Conservation (phyloP, 768 basidiomycete genomes). For the Leccinellum luteum region DNA sequence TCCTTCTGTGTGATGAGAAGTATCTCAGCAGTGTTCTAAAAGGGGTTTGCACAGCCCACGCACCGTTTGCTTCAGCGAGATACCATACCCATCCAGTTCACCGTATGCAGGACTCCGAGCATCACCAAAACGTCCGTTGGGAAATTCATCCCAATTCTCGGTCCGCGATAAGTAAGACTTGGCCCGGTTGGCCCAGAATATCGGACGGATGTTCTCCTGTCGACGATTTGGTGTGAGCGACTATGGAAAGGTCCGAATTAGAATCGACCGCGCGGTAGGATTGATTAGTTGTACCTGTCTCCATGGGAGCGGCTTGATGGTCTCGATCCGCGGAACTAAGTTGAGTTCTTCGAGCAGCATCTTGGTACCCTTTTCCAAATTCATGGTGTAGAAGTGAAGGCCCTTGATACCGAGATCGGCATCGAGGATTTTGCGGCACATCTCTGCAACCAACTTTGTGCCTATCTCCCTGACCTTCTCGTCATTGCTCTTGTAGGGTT, state of each 20-base stretch:
- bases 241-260: constrained; percentile 35
- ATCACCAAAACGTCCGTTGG: constrained; percentile 98
- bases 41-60: constrained; percentile 16
- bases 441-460: constrained; percentile 90
- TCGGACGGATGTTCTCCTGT: constrained; percentile 90
- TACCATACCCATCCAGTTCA: constrained; percentile 95
- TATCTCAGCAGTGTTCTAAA: constrained; percentile 5
- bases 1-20: constrained; percentile 61
- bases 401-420: constrained; percentile 83
- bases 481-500: constrained; percentile 88
- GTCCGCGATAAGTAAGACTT: constrained; percentile 95
- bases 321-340: constrained; percentile 83
- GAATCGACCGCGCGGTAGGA: not conserved
- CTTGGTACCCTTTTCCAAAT: constrained; percentile 91
- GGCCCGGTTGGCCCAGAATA: constrained; percentile 98
- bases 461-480: constrained; percentile 91
- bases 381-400: constrained; percentile 97
- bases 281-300: constrained; percentile 63
- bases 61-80: constrained; percentile 88
- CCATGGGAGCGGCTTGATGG: constrained; percentile 96
- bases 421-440: constrained; percentile 84
- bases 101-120: constrained; percentile 97
- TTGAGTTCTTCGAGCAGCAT: constrained; percentile 93
- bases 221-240: constrained; percentile 91
- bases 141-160: constrained; percentile 99